Conservation (phyloP, 441 rosid species). For the Lepidium campestre region DNA sequence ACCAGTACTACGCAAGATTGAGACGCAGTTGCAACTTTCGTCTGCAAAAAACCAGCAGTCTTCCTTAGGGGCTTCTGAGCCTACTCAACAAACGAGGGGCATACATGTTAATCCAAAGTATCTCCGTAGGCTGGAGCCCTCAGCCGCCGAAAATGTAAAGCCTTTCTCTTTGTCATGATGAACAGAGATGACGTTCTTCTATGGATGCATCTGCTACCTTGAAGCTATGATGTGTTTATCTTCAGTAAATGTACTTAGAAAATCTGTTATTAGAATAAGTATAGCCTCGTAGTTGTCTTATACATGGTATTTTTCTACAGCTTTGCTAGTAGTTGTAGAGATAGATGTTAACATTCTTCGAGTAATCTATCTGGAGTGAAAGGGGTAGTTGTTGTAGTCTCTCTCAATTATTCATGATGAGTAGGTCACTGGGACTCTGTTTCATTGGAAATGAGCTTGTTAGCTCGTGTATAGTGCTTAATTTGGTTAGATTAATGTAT, state of each 20-base stretch:
- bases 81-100: slow-evolving; percentile 72
- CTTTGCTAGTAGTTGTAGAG: not conserved
- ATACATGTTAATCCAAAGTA: slow-evolving; percentile 98
- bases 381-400: not conserved
- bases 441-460: not conserved
- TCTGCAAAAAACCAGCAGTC: slow-evolving; percentile 45
- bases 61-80: slow-evolving; percentile 58
- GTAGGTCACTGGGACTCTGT: not conserved
- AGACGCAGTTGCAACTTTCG: slow-evolving; percentile 58
- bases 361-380: not conserved
- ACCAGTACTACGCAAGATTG: slow-evolving; percentile 66
- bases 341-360: not conserved
- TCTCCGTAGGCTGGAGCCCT: slow-evolving; percentile 72
- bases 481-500: not conserved
- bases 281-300: not conserved
- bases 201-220: not conserved
- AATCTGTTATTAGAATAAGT: slow-evolving; percentile 1
- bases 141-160: slow-evolving; percentile 69
- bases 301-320: not conserved
- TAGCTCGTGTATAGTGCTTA: not conserved
- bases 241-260: not conserved
- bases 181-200: not conserved
- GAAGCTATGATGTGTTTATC: not conserved
- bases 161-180: slow-evolving; percentile 11
- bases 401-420: not conserved